Base-by-base conservation (phyloP, 345 rosid species). In the Hibiscus trionum region DNA sequence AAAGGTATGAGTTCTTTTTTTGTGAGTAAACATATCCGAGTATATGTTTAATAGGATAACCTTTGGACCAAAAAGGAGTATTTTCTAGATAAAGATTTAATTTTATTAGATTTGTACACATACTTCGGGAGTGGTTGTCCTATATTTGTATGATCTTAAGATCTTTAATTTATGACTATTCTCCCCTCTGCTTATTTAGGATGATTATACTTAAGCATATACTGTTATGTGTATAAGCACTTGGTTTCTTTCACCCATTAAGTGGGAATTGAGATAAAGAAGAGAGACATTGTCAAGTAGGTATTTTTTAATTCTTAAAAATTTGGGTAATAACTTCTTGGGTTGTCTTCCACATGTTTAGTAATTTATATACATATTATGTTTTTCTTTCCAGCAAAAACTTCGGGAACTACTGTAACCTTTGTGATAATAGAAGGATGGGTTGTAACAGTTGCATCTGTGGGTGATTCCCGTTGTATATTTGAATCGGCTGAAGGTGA, bases 401-500 rank as follows among this genome's bases (percentile, higher is more conserved):
- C 88, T 6, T 95, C 99, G 2, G 98, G 98, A 73, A 95, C 98
- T 17, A 90, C 99, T 4, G 98, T 92, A 73, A 90, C 99, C 69
- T 93, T 92, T 80, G 90, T 86, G 27, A 86, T 95, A 75, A 87
- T 92, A 61, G 99, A 95, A 80, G 96, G 98, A 71, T 92, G 91
- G 94, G 84, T 86, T 42, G 70, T 95, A 78, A 92, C 94, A 62
- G 99, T 91, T 75, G 99, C 98, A 77, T 95, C 99, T 62, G 99
- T 95, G 57, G 99, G 99, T 4, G 99, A 95, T 81, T 95, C 99
- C 21, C 96, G 93, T 60, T 90, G 99, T 81, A 82, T 95, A 81
- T 90, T 95, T 77, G 99, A 93, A 82, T 91, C 99, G 60, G 90
- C 96, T 70, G 99, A 95, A 58, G 99, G 99, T 1, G 90, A 84